Evolutionary conservation across 176 grass and related monocot species (phyloP), one percentile per base, ranked within the genome.

Genomic region (Eragrostis nindensis): DNA sequence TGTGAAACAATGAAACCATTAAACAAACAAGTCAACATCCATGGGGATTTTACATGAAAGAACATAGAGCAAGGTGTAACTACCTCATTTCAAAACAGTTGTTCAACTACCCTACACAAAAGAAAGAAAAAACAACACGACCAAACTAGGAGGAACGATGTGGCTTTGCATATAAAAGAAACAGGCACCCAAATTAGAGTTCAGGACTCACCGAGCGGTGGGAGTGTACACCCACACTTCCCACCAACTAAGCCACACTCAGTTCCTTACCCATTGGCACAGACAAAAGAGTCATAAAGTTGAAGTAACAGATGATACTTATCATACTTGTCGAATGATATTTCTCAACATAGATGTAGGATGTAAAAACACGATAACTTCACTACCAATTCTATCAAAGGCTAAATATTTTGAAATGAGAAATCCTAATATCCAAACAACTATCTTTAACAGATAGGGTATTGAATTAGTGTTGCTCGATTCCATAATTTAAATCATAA

Each of bases 1-100:
- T 97, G 85, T 81, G 39, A 91, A 92, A 62, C 25, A 77, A 77
- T 66, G 11, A 91, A 91, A 79, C 9, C 24, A n/a, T 56, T 64
- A 70, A 80, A n/a, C 2, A 60, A 86, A 67, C 17, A 49, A 47
- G 19, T 77, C 22, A 72, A 14, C 61, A 60, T 65, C 38, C 39
- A 41, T 19, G 5, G 70, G 63, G 13, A 57, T 71, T 85, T 62
- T 62, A 71, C 0, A 21, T 16, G 70, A 22, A 74, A 83, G 2
- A 56, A 47, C 30, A 40, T 53, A 47, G 50, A 36, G 21, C 29
- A 17, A 66, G 39, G 29, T 24, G 19, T 16, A 66, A 78, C 36
- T 39, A 38, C 30, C 9, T 21, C 48, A 54, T 78, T 1, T 52
- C 48, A 55, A 79, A 41, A 55, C 12, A 19, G 5, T 41, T 79